Conservation (phyloP, 2,329 filamentous ascomycete genomes). For the Phaeoacremonium minimum region DNA sequence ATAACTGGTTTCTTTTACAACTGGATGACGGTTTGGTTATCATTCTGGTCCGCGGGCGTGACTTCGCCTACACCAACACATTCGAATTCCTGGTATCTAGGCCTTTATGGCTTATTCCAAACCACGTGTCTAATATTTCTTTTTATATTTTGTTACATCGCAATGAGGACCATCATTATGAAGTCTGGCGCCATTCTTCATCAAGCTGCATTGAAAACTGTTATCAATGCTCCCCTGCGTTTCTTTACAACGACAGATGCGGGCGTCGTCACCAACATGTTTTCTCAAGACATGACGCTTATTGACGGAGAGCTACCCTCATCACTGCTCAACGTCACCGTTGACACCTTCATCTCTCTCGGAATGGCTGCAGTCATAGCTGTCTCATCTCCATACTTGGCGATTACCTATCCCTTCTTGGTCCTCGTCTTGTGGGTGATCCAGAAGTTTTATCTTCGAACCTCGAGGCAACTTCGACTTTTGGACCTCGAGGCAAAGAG, state of each 20-base stretch:
- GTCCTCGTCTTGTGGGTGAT: constrained; percentile 39
- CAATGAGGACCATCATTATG: not conserved
- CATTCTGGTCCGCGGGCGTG: not conserved
- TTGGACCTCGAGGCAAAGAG: constrained; percentile 59
- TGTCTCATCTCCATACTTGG: constrained; percentile 17
- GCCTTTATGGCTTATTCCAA: not conserved
- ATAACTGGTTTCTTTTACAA: constrained; percentile 19
- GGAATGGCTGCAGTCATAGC: constrained; percentile 1
- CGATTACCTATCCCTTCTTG: constrained; percentile 44
- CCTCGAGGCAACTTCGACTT: constrained; percentile 55
- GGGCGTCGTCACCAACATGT: constrained; percentile 29
- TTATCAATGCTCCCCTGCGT: constrained; percentile 23
- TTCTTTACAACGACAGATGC: constrained; percentile 30
- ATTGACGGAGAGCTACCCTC: constrained; percentile 33
- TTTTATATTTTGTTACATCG: not conserved
- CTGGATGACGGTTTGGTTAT: constrained; percentile 28
- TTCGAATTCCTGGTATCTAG: not conserved
- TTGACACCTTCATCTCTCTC: constrained; percentile 1
- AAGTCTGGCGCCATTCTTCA: constrained; percentile 20
- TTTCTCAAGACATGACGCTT: constrained; percentile 29
- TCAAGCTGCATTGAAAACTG: constrained; percentile 20
- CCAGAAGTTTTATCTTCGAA: constrained; percentile 55
- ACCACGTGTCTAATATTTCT: not conserved
- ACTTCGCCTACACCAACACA: not conserved
- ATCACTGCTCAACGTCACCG: constrained; percentile 20